Conservation (phyloP, 2,329 filamentous ascomycete species). For the Knufia fluminis region DNA sequence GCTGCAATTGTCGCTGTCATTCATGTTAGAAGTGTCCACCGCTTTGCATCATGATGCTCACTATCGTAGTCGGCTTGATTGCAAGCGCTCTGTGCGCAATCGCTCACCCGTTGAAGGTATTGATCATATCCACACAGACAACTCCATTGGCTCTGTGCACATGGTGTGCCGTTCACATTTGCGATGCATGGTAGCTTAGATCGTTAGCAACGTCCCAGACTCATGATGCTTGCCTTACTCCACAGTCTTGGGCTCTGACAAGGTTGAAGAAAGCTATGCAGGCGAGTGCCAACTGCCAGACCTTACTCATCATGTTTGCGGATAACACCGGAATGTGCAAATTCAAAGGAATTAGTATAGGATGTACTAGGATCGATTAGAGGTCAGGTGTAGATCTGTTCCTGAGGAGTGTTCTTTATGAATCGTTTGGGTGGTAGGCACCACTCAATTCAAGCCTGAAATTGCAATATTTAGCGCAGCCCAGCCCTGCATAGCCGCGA, state of each 20-base stretch:
- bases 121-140: constrained; percentile 19
- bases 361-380: no score
- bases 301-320: neutral
- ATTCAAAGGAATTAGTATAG: no score
- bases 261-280: neutral
- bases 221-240: neutral
- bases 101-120: constrained; percentile 19
- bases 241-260: neutral
- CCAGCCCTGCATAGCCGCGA: no score
- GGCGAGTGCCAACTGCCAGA: neutral
- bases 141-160: constrained; percentile 19
- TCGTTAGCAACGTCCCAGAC: neutral
- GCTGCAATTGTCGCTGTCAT: constrained; percentile 13
- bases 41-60: neutral
- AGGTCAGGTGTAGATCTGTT: no score
- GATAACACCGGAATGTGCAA: no score
- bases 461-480: neutral
- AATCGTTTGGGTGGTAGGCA: constrained; percentile 40
- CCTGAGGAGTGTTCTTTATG: no score
- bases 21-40: neutral
- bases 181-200: constrained; percentile 17
- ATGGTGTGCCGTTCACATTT: constrained; percentile 18
- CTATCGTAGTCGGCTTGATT: constrained; percentile 18
- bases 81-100: constrained; percentile 16
- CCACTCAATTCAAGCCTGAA: constrained; percentile 31